A percentile compares a stretch with the other conserved stretches of the same genome.
phyloP scores from a whole-genome alignment of 75 land plant genomes.

The Pinus taeda region DNA sequence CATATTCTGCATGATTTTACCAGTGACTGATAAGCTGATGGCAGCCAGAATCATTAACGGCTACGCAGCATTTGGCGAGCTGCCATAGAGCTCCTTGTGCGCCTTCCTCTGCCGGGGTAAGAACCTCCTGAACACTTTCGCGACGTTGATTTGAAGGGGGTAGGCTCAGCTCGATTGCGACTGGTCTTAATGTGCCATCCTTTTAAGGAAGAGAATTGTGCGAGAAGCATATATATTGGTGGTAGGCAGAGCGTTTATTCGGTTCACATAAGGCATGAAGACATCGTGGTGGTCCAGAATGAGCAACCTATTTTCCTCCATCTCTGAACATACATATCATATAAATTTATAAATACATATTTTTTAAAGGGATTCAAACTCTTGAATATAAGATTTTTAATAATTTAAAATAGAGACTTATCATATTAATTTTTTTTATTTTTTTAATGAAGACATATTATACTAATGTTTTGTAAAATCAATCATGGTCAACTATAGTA shows the following conservation, averaged over 20 bases:
- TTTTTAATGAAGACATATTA: too few relatives aligned
- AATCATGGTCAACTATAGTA: too few relatives aligned
- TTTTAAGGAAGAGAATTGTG: conserved; percentile 50
- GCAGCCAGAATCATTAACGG: conserved; percentile 55
- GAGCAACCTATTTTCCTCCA: background rate
- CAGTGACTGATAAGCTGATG: conserved; percentile 80
- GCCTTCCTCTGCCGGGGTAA: conserved; percentile 20
- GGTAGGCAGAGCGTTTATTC: too few relatives aligned
- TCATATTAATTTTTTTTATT: too few relatives aligned
- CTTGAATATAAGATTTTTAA: too few relatives aligned
- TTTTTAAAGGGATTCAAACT: too few relatives aligned
- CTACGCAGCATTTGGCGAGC: conserved; percentile 57
- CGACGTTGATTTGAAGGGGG: conserved; percentile 21
- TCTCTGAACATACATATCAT: background rate
- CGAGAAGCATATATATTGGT: conserved; percentile 45
- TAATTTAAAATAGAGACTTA: too few relatives aligned
- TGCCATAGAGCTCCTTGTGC: conserved; percentile 40
- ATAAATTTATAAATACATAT: too few relatives aligned
- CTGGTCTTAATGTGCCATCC: conserved; percentile 48
- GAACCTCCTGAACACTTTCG: conserved; percentile 25
- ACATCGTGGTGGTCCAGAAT: too few relatives aligned
- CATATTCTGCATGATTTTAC: conserved; percentile 13
- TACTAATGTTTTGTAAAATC: too few relatives aligned
- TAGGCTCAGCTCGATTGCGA: conserved; percentile 33
- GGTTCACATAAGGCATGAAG: too few relatives aligned